These are phyloP conservation scores for Dillenia suffruticosa DNA, from an alignment of 164 flowering plant species.

Conservation along the genomic window DNA sequence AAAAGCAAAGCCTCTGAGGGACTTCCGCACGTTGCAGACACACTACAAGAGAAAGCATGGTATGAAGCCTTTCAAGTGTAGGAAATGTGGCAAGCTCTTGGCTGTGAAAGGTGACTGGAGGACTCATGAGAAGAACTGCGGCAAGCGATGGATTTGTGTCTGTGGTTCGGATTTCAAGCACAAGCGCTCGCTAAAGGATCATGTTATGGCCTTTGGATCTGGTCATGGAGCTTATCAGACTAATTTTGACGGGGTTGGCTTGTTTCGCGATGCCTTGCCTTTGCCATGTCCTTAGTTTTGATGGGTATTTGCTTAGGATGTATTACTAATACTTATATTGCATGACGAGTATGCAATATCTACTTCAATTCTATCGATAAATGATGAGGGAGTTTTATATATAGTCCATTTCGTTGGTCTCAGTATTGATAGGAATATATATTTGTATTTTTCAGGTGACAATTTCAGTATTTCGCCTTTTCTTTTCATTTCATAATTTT, in stretches of 20 bases:
- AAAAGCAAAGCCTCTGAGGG: slow-evolving; percentile 55
- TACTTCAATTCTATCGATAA: too few species aligned
- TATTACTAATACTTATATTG: too few species aligned
- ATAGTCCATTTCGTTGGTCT: too few species aligned
- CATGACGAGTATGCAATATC: too few species aligned
- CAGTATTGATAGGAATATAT: too few species aligned
- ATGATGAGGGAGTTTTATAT: too few species aligned
- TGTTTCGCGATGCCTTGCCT: slow-evolving; percentile 1
- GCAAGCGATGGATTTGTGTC: slow-evolving; percentile 63
- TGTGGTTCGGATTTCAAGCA: slow-evolving; percentile 81
- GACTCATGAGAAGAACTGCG: slow-evolving; percentile 77
- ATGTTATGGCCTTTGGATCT: slow-evolving; percentile 49
- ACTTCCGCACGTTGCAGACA: slow-evolving; percentile 57
- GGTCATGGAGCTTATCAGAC: slow-evolving; percentile 38
- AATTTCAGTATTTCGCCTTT: too few species aligned
- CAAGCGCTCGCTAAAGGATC: slow-evolving; percentile 73
- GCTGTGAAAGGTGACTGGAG: slow-evolving; percentile 80
- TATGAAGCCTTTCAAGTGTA: slow-evolving; percentile 46
- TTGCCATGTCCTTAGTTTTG: slow-evolving; percentile 19
- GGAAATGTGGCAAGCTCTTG: slow-evolving; percentile 55
- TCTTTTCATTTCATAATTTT: too few species aligned
- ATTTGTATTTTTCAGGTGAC: too few species aligned
- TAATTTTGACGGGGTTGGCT: slow-evolving; percentile 15
- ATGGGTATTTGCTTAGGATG: slow-evolving; percentile 12
- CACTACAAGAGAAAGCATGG: slow-evolving; percentile 80